Evolutionary conservation across 1,284 basidiomycete species (phyloP).

Genomic region (Microstroma glucosiphilum): DNA sequence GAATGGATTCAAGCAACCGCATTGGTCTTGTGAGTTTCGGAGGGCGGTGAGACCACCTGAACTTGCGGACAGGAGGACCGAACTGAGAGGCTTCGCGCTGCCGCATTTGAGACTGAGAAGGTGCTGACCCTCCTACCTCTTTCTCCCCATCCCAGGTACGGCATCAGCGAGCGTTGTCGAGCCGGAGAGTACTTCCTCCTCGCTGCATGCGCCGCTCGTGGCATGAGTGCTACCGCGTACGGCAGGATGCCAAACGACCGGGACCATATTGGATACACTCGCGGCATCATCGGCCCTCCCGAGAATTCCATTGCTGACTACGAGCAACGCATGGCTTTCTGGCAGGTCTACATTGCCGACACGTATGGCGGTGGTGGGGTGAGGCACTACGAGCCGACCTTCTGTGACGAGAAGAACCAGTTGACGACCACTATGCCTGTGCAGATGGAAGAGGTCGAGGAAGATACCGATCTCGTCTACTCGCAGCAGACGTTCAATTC

Average conservation of each 20-base stretch:
- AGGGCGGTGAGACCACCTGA: too few species aligned
- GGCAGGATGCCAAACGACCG: slow-evolving; percentile 15
- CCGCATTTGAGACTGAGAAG: too few species aligned
- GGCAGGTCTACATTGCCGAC: slow-evolving; percentile 21
- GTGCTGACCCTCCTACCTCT: too few species aligned
- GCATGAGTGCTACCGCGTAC: slow-evolving; percentile 9
- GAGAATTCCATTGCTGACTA: slow-evolving; percentile 13
- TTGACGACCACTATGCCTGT: slow-evolving; percentile 15
- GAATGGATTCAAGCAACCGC: slow-evolving; percentile 17
- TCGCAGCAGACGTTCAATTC: slow-evolving; percentile 16
- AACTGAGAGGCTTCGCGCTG: too few species aligned
- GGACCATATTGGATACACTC: background rate
- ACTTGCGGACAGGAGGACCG: too few species aligned
- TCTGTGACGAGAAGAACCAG: slow-evolving; percentile 12
- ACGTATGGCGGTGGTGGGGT: slow-evolving; percentile 8
- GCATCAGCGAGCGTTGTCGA: background rate
- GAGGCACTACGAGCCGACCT: slow-evolving; percentile 14
- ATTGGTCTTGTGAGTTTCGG: slow-evolving; percentile 5
- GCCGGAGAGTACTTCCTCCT: slow-evolving; percentile 11
- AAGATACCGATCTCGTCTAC: slow-evolving; percentile 12
- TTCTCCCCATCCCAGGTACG: background rate
- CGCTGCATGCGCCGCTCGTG: background rate
- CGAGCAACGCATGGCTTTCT: slow-evolving; percentile 16
- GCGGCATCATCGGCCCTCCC: slow-evolving; percentile 7
- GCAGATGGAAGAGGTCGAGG: slow-evolving; percentile 12